Conservation (phyloP, 305 asterid genomes). For the Solanum hybrid region DNA sequence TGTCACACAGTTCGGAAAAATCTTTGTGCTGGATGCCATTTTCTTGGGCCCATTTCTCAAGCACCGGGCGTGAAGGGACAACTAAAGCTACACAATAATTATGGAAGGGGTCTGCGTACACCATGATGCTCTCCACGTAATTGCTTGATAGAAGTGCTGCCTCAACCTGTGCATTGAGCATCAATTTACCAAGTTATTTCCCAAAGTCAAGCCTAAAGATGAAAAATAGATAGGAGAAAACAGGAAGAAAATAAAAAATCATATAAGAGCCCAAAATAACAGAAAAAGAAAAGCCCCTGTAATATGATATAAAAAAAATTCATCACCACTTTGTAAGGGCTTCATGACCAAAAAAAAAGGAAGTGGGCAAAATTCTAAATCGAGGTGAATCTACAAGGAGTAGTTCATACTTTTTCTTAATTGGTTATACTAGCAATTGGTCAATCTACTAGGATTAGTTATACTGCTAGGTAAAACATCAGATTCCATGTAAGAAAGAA, state of each 20-base stretch:
- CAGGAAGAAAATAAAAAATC: neutral
- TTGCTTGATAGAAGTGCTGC: slow-evolving; percentile 60
- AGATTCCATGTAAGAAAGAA: neutral
- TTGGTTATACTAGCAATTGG: neutral
- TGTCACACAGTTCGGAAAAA: slow-evolving; percentile 57
- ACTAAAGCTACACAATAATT: slow-evolving; percentile 72
- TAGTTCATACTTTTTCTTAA: neutral
- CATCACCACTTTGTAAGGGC: neutral
- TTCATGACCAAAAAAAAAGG: neutral
- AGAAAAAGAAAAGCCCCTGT: neutral
- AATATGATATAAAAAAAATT: neutral
- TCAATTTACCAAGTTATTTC: slow-evolving; percentile 3
- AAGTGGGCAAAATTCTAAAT: neutral
- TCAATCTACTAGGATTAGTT: neutral
- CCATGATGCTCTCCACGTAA: slow-evolving; percentile 62
- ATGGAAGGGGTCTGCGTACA: slow-evolving; percentile 72
- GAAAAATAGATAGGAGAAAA: neutral
- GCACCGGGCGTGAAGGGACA: slow-evolving; percentile 54
- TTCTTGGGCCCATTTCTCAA: slow-evolving; percentile 73
- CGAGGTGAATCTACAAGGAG: neutral
- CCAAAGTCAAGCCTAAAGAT: neutral
- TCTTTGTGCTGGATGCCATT: slow-evolving; percentile 45
- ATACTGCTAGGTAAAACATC: neutral
- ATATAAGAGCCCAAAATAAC: neutral
- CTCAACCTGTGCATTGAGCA: slow-evolving; percentile 49